Evolutionary conservation across 768 basidiomycete genomes (phyloP).

Genomic region (Mycena leptocephala): DNA sequence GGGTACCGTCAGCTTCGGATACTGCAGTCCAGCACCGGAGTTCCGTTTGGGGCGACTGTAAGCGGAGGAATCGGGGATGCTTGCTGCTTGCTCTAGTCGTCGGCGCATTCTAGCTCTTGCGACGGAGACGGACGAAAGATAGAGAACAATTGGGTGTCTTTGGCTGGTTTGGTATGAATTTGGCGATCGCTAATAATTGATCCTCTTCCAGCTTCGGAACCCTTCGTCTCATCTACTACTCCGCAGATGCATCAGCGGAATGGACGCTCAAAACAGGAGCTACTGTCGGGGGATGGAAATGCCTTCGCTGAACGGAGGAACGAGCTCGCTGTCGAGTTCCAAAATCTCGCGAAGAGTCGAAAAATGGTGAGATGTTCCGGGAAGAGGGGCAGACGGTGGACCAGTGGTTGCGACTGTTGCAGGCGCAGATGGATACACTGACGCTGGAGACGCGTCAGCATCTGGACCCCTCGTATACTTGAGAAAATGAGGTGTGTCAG

Average conservation of each 20-base stretch:
- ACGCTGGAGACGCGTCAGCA: too few relatives aligned
- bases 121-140: not conserved
- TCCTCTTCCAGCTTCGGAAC: not conserved
- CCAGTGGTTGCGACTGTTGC: not conserved
- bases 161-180: not conserved
- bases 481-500: not conserved
- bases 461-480: not conserved
- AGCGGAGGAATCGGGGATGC: not conserved
- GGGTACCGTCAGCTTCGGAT: too few relatives aligned
- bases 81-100: not conserved
- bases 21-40: not conserved
- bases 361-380: not conserved
- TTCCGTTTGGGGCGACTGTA: not conserved
- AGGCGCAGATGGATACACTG: too few relatives aligned
- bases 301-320: not conserved
- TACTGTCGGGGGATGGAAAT: not conserved
- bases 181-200: not conserved
- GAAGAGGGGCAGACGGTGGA: not conserved
- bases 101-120: not conserved
- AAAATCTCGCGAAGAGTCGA: not conserved
- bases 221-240: not conserved
- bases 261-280: not conserved
- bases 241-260: not conserved
- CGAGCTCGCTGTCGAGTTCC: not conserved
- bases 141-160: not conserved